Percentiles rank a stretch among this genome's conserved stretches.
These are phyloP conservation scores for Durotheca rogersii DNA, from an alignment of 495 filamentous ascomycete species.

Conservation along the genomic window DNA sequence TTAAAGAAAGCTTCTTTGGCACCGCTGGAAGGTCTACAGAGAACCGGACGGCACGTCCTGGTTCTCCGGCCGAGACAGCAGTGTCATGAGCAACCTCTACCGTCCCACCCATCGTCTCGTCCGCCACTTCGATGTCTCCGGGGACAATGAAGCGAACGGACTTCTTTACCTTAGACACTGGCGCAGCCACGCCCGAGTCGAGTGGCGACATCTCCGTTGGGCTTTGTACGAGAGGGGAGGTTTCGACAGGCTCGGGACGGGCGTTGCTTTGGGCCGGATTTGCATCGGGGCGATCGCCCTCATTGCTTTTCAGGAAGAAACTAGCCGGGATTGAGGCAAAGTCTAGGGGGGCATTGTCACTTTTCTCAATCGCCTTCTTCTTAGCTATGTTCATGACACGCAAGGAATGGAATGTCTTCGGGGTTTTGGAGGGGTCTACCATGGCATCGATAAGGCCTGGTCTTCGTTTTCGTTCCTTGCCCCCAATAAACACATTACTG, in stretches of 20 bases:
- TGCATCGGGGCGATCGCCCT: slow-evolving; percentile 3
- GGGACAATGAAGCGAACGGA: slow-evolving; percentile 43
- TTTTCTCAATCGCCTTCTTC: slow-evolving; percentile 30
- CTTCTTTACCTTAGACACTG: slow-evolving; percentile 34
- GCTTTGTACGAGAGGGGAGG: slow-evolving; percentile 13
- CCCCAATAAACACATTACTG: slow-evolving; percentile 30
- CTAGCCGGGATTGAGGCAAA: slow-evolving; percentile 30
- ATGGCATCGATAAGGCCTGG: slow-evolving; percentile 30
- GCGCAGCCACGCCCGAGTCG: neutral
- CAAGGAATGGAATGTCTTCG: slow-evolving; percentile 34
- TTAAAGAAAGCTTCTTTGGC: slow-evolving; percentile 10
- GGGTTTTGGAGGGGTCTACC: slow-evolving; percentile 37
- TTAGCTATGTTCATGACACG: slow-evolving; percentile 31
- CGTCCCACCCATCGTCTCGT: slow-evolving; percentile 7
- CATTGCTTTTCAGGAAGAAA: slow-evolving; percentile 24
- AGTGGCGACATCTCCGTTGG: slow-evolving; percentile 16
- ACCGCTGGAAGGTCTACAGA: neutral
- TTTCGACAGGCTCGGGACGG: neutral
- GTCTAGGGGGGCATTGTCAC: slow-evolving; percentile 15
- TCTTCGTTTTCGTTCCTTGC: slow-evolving; percentile 30
- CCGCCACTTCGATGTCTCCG: slow-evolving; percentile 17
- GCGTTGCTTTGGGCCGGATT: slow-evolving; percentile 6
- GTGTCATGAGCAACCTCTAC: slow-evolving; percentile 5
- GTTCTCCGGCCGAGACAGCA: neutral
- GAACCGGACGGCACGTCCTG: neutral